Percentiles rank a stretch among this genome's conserved stretches.
These are phyloP conservation scores for Blastocystis sp. DNA, from an alignment of 352 stramenopile species.

Conservation along the genomic window DNA sequence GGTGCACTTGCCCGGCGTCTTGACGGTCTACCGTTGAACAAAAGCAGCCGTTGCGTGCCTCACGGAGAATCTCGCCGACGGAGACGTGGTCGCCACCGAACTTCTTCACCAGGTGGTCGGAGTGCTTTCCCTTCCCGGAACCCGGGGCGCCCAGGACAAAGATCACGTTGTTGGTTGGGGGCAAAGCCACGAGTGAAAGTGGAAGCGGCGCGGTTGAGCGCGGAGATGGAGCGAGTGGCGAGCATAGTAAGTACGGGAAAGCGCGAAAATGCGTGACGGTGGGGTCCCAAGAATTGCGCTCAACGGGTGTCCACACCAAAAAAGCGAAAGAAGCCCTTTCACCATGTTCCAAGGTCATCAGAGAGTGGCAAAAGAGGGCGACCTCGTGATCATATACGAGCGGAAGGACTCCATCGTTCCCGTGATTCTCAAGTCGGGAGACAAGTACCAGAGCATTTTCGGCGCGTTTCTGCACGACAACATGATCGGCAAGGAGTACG, in stretches of 20 bases:
- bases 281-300: background rate
- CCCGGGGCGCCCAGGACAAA: constrained; percentile 58
- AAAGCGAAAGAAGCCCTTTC: background rate
- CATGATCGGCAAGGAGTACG: constrained; percentile 82
- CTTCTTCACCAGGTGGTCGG: constrained; percentile 41
- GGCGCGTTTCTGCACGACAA: constrained; percentile 93
- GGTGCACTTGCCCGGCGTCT: constrained; percentile 59
- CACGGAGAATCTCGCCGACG: constrained; percentile 53
- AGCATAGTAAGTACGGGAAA: background rate
- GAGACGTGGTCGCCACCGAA: constrained; percentile 57
- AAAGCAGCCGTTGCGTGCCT: background rate
- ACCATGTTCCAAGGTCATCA: background rate
- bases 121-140: constrained; percentile 66
- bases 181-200: background rate
- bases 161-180: constrained; percentile 42
- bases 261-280: background rate
- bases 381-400: constrained; percentile 95
- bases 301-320: background rate
- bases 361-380: constrained; percentile 74
- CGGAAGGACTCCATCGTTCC: constrained; percentile 89
- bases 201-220: background rate
- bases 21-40: constrained; percentile 25
- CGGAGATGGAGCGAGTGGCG: background rate
- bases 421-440: constrained; percentile 84
- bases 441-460: constrained; percentile 90